Evolutionary conservation across 2,329 filamentous ascomycete species (phyloP).

Genomic region (Kalaharituber pfeilii): DNA sequence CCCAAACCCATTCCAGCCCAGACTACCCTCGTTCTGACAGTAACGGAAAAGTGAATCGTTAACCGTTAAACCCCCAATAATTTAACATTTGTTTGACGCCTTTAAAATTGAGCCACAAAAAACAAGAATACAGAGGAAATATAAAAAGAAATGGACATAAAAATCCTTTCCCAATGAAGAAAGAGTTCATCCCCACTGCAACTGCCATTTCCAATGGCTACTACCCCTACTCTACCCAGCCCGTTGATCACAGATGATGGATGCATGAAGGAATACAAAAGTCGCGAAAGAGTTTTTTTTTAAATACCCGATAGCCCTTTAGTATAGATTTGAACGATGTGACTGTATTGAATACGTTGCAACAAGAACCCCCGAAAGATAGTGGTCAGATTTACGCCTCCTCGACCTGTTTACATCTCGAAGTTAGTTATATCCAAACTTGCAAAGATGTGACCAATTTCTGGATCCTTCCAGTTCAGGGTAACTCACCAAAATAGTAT

Average conservation of each 20-base stretch:
- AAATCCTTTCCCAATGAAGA: not conserved
- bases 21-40: no score
- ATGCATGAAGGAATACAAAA: not conserved
- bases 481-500: constrained; percentile 62
- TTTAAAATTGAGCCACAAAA: not conserved
- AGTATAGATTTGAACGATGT: not conserved
- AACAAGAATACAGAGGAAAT: not conserved
- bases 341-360: no score
- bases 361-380: no score
- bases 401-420: constrained; percentile 4
- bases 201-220: not conserved
- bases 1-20: no score
- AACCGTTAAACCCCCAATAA: not conserved
- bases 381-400: constrained; percentile 7
- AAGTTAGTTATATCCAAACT: not conserved
- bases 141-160: not conserved
- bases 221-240: not conserved
- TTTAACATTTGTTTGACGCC: constrained; percentile 2
- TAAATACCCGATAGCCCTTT: not conserved
- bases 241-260: not conserved
- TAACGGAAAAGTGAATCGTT: not conserved
- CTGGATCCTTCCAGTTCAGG: not conserved
- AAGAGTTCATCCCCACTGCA: not conserved
- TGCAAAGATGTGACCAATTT: no score
- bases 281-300: not conserved